These are phyloP conservation scores for Phallus indusiatus DNA, from an alignment of 768 basidiomycete species.

Conservation along the genomic window DNA sequence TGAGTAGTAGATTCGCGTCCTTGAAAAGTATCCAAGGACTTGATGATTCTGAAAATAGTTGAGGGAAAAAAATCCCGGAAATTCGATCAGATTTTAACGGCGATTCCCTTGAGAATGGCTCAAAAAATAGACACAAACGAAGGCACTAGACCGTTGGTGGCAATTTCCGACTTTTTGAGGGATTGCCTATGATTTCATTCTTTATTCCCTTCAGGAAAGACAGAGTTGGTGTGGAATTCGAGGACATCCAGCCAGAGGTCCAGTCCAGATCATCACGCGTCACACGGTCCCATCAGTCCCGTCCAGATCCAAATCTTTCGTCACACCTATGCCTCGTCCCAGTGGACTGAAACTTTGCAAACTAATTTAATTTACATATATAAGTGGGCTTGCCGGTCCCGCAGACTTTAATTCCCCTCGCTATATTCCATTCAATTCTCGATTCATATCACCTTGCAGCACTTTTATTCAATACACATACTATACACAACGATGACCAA, in stretches of 20 bases:
- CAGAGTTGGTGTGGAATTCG: not conserved
- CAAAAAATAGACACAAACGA: constrained; percentile 30
- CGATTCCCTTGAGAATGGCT: not conserved
- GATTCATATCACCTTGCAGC: no score
- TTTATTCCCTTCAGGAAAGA: constrained; percentile 55
- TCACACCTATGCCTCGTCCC: not conserved
- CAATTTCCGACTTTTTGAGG: constrained; percentile 53
- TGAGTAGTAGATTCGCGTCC: constrained; percentile 13
- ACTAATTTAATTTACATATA: no score
- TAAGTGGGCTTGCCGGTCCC: no score
- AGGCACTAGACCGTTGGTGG: constrained; percentile 43
- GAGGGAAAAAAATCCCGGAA: not conserved
- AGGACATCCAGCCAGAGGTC: not conserved
- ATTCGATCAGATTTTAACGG: no score
- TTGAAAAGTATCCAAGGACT: constrained; percentile 40
- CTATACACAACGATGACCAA: not conserved
- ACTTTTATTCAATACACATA: not conserved
- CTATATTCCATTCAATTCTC: not conserved
- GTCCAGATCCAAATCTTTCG: not conserved
- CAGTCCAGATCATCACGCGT: not conserved
- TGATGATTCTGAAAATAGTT: constrained; percentile 44
- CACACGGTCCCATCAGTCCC: not conserved
- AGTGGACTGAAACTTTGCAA: not conserved
- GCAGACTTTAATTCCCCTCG: no score
- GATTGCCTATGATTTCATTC: constrained; percentile 74